Evolutionary conservation across 2,329 filamentous ascomycete species (phyloP), one percentile per base, ranked within the genome.

Genomic region (Epichloe scottii): DNA sequence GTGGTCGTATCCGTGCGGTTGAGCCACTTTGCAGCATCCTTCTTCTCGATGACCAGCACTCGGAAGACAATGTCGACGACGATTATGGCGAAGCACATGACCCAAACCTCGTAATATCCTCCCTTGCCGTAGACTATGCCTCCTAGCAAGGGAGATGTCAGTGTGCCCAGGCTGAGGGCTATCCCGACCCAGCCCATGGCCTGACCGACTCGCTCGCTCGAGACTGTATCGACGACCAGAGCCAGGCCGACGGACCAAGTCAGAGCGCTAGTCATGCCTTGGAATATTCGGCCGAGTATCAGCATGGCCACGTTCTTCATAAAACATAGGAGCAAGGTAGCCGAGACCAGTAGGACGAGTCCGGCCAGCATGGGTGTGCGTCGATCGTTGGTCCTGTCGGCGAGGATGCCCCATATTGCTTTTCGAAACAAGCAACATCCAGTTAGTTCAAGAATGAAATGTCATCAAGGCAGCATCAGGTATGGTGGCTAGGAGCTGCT

Each of bases 221-320:
- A 59, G 7, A 66, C 64, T 3, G 62, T 62, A 43, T 68, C 65
- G 23, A 66, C 62, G 46, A 67, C 62, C 7, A 68, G 61, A 10
- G 65, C 65, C 26, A 68, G 57, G 3, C 65, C 65, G 23, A 68
- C 65, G 15, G 64, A 66, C 65, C 65, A 68, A 5, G 64, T 67
- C 21, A 68, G 52, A 30, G 63, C 60, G 5, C 62, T 62, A 3
- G 65, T 64, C 46, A 63, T 53, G 39, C 65, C 65, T 49, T 68
- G 65, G 14, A 67, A 53, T 23, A 59, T 57, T 38, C 65, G 60
- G 8, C 64, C 65, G 35, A 63, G 50, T 48, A 68, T 55, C 17
- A 68, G 57, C 54, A 66, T 66, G 39, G 60, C 51, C 14, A 67
- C 58, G 19, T 57, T 63, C 30, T 49, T 56, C 50, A 60, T 62